phyloP scores from a whole-genome alignment of 1,284 basidiomycete species.

The Trametes pubescens region DNA sequence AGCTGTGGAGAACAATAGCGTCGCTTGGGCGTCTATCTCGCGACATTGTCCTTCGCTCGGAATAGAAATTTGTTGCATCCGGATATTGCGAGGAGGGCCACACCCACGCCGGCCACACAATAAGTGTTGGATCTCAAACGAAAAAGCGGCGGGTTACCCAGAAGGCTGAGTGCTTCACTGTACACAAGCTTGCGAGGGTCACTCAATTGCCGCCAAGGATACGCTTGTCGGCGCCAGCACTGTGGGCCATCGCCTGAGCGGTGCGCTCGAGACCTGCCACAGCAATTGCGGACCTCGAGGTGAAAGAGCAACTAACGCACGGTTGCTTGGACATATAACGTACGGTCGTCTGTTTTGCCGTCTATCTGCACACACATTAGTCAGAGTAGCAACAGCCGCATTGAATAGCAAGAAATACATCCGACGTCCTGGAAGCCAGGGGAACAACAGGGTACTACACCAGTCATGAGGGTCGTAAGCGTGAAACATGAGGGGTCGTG shows the following conservation, averaged over 20 bases:
- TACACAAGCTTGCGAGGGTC: not conserved
- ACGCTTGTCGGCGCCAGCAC: not conserved
- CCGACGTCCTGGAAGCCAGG: not conserved
- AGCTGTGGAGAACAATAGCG: constrained; percentile 16
- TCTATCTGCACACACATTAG: too few relatives aligned
- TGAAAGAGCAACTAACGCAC: too few relatives aligned
- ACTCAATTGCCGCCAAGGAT: not conserved
- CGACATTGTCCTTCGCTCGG: constrained; percentile 13
- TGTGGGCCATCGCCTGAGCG: not conserved
- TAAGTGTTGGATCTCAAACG: not conserved
- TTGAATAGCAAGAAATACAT: not conserved
- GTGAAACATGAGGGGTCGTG: constrained; percentile 10
- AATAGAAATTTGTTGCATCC: constrained; percentile 2
- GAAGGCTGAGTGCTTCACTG: not conserved
- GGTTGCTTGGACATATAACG: too few relatives aligned
- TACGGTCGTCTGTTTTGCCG: too few relatives aligned
- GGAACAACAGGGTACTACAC: constrained; percentile 2
- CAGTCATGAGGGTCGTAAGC: constrained; percentile 2
- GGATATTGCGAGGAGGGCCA: not conserved
- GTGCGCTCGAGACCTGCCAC: too few relatives aligned
- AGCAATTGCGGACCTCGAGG: too few relatives aligned
- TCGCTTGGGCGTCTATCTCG: constrained; percentile 3
- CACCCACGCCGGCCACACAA: not conserved
- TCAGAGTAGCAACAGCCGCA: not conserved
- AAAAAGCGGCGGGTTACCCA: not conserved